Evolutionary conservation across 1,284 basidiomycete species (phyloP), one percentile per base, ranked within the genome.

Genomic region (Ganoderma multipileum): DNA sequence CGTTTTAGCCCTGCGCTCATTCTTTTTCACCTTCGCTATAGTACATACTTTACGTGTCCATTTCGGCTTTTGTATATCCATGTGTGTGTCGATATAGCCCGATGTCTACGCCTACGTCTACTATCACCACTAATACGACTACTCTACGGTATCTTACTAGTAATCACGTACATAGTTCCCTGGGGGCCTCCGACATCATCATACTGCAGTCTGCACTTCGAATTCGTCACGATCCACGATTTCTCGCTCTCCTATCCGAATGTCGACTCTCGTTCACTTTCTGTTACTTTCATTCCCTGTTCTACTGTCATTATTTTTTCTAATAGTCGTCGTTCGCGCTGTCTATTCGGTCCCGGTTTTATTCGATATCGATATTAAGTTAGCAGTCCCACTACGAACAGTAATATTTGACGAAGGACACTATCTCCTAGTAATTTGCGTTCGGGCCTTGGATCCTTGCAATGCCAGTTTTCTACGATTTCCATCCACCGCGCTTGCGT

Each of bases 1-100:
- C 70, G 66, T 41, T 63, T 66, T 39, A 36, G 65, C 47, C 26
- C 36, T 63, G 44, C 66, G 65, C 68, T 60, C 58, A 67, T 66
- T 58, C 61, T 23, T 23, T 64, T 59, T n/a, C 65, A 42, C 65
- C 26, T 63, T 65, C 63, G 63, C 41, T 67, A 63, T 23, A 28
- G 16, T 47, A n/a, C 44, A 38, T 41, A 65, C 61, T 30, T 55
- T 64, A 62, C 62, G 52, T 57, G 41, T 61, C 47, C 64, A 33
- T 61, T 38, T 57, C 52, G 58, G 54, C 67, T 42, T 62, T 42
- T 64, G 67, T 70, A 64, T 50, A 64, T 64, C 47, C 47, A 50
- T 26, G 33, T 52, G 65, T 50, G 52, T 64, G 12, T 39, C 61
- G 44, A 52, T 52, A 50, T 55, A 52, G 50, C 23, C 38, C 55